phyloP scores from a whole-genome alignment of 768 basidiomycete species.

The Rhodocollybia butyracea region DNA sequence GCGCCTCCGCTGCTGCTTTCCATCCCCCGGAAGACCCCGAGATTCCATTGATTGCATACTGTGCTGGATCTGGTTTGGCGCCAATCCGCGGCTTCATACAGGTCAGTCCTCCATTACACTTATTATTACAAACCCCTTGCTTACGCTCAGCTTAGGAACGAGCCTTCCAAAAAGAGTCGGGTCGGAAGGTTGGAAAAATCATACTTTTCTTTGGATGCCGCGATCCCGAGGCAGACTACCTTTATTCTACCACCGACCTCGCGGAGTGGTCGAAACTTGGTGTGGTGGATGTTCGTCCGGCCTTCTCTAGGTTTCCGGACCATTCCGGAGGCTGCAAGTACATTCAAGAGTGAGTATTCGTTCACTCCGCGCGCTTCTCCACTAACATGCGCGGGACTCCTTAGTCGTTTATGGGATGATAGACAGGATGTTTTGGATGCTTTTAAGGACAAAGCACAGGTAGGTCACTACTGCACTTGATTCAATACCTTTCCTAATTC shows the following conservation, averaged over 20 bases:
- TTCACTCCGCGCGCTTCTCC: not conserved
- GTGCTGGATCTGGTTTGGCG: conserved; percentile 44
- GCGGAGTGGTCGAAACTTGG: conserved; percentile 38
- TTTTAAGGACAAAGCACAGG: conserved; percentile 33
- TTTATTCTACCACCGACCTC: conserved; percentile 40
- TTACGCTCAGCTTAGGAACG: conserved; percentile 30
- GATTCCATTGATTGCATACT: conserved; percentile 42
- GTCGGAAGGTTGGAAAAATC: conserved; percentile 36
- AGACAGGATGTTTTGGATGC: conserved; percentile 29
- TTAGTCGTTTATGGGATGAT: conserved; percentile 41
- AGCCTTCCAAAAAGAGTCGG: conserved; percentile 39
- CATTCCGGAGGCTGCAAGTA: conserved; percentile 31
- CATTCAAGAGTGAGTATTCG: conserved; percentile 32
- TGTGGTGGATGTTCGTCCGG: conserved; percentile 41
- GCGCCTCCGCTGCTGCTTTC: conserved; percentile 36
- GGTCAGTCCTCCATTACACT: not conserved
- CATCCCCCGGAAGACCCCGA: conserved; percentile 39
- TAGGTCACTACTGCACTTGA: conserved; percentile 12
- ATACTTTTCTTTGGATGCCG: conserved; percentile 48
- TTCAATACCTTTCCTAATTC: not conserved
- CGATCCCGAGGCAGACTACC: conserved; percentile 35
- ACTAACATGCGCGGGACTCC: not conserved
- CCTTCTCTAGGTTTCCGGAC: conserved; percentile 33
- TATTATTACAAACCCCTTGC: not conserved
- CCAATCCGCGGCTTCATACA: conserved; percentile 50